Conservation (phyloP, 2,329 filamentous ascomycete genomes). For the Westerdykella ornata region DNA sequence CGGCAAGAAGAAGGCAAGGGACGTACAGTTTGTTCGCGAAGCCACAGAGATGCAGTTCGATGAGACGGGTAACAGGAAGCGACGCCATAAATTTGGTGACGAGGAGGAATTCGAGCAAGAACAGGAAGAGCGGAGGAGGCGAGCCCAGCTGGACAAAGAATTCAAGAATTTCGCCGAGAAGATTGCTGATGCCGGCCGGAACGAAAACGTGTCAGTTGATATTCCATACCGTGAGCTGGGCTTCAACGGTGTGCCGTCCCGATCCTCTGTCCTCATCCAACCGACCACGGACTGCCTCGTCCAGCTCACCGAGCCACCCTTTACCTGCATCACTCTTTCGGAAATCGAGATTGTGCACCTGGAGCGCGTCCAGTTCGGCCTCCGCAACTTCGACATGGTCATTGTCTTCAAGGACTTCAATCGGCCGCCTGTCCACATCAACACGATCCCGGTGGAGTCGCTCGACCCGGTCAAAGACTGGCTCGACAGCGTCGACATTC, state of each 20-base stretch:
- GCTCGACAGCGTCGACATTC: slow-evolving; percentile 91
- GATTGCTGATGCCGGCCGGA: slow-evolving; percentile 90
- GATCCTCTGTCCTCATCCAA: slow-evolving; percentile 91
- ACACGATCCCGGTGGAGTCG: slow-evolving; percentile 94
- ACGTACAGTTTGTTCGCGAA: slow-evolving; percentile 96
- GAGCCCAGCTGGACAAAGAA: slow-evolving; percentile 86
- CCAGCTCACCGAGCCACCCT: slow-evolving; percentile 92
- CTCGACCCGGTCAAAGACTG: slow-evolving; percentile 96
- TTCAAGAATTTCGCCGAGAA: slow-evolving; percentile 97
- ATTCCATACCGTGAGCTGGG: slow-evolving; percentile 95
- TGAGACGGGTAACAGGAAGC: slow-evolving; percentile 94
- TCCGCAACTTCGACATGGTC: slow-evolving; percentile 98
- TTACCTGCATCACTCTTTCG: slow-evolving; percentile 89
- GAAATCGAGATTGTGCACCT: slow-evolving; percentile 96
- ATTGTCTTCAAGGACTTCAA: slow-evolving; percentile 98
- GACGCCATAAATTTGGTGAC: slow-evolving; percentile 94
- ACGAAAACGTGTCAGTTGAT: slow-evolving; percentile 85
- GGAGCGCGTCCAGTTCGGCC: slow-evolving; percentile 88
- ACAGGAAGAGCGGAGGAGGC: slow-evolving; percentile 86
- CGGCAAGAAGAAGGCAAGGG: slow-evolving; percentile 98
- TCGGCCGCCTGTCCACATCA: slow-evolving; percentile 85
- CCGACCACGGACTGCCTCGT: slow-evolving; percentile 96
- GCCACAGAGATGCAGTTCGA: slow-evolving; percentile 98
- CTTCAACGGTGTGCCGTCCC: slow-evolving; percentile 93
- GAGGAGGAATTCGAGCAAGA: slow-evolving; percentile 99